A percentile compares a stretch with the other conserved stretches of the same genome.
Conservation (phyloP, 2,329 filamentous ascomycete species). For the Lojkania enalia region DNA sequence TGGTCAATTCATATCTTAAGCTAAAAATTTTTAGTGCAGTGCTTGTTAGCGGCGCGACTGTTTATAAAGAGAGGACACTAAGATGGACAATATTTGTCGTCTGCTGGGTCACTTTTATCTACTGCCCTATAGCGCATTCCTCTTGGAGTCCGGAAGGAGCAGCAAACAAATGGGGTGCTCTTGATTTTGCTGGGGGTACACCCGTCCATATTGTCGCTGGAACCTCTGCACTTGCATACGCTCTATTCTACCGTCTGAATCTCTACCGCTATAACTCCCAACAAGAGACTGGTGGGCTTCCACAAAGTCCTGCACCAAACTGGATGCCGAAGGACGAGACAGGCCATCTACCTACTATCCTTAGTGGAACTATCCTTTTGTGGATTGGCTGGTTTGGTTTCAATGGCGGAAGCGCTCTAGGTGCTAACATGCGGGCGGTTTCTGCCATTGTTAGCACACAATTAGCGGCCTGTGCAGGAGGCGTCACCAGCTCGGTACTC, state of each 20-base stretch:
- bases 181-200: constrained; percentile 26
- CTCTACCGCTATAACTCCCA: not conserved
- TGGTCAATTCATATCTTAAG: not conserved
- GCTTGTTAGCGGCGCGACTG: constrained; percentile 6
- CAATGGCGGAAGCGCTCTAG: not conserved
- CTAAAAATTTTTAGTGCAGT: constrained; percentile 3
- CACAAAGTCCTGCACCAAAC: not conserved
- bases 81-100: constrained; percentile 9
- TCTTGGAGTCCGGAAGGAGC: constrained; percentile 21
- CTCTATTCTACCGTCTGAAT: not conserved
- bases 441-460: constrained; percentile 4
- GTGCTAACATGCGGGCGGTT: constrained; percentile 2
- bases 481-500: not conserved
- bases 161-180: constrained; percentile 13
- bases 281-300: not conserved
- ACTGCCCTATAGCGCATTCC: constrained; percentile 22
- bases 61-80: constrained; percentile 4
- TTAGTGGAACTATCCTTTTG: not conserved
- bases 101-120: constrained; percentile 17
- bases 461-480: not conserved
- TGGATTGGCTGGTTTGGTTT: constrained; percentile 1
- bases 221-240: constrained; percentile 14
- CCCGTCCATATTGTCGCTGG: constrained; percentile 22
- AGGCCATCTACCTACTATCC: constrained; percentile 23
- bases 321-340: constrained; percentile 3